Evolutionary conservation across 1,284 basidiomycete species (phyloP).

Genomic region (Ganoderma boninense): DNA sequence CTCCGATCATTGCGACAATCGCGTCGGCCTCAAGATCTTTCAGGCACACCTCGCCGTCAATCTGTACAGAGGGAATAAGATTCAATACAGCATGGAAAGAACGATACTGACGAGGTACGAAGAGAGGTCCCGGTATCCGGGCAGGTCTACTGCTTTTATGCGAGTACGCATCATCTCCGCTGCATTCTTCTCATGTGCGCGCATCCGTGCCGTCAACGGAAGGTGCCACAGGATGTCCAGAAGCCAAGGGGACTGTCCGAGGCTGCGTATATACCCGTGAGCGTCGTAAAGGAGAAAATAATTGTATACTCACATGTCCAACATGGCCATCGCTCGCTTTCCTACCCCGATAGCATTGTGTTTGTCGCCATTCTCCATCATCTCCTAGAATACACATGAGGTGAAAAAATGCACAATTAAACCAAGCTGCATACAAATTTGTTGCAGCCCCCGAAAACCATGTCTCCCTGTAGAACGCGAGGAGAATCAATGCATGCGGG

Average conservation of each 20-base stretch:
- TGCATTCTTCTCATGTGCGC: slow-evolving; percentile 11
- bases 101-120: slow-evolving; percentile 18
- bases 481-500: not conserved
- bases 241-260: slow-evolving; percentile 33
- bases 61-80: slow-evolving; percentile 6
- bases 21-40: slow-evolving; percentile 31
- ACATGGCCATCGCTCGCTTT: slow-evolving; percentile 22
- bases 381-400: slow-evolving; percentile 13
- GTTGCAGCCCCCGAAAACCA: slow-evolving; percentile 30
- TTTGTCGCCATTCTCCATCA: slow-evolving; percentile 34
- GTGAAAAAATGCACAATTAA: not conserved
- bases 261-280: not conserved
- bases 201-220: slow-evolving; percentile 22
- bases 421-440: slow-evolving; percentile 8
- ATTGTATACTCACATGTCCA: slow-evolving; percentile 21
- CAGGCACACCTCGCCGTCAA: slow-evolving; percentile 11
- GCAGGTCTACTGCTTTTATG: not conserved
- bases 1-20: slow-evolving; percentile 35
- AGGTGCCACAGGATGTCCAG: slow-evolving; percentile 35
- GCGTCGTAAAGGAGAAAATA: not conserved
- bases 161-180: slow-evolving; percentile 23
- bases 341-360: slow-evolving; percentile 25
- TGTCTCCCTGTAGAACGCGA: slow-evolving; percentile 23
- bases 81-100: too few relatives aligned
- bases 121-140: slow-evolving; percentile 20